Base-by-base conservation (phyloP, 768 basidiomycete species). In the Mrakia gelida region DNA sequence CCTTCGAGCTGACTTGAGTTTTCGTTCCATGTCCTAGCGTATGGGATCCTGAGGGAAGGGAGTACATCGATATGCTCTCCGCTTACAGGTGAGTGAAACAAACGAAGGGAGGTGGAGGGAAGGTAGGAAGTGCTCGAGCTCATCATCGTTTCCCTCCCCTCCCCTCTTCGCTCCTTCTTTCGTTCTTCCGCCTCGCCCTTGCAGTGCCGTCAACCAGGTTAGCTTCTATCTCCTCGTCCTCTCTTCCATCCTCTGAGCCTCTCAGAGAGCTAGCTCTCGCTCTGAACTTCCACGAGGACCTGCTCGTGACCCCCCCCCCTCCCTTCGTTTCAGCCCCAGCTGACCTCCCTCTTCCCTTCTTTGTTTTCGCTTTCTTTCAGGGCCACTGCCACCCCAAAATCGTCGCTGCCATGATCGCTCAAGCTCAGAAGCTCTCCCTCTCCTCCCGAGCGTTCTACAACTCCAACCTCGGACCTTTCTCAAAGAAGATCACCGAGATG, bases 361-460 rank as follows among this genome's bases (percentile, higher is more conserved):
- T 75, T 61, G 54, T 62, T n/a, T 23, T 52, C 18, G 4, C 28
- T 34, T 21, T 34, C 38, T 28, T 67, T n/a, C 81, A 94, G 92
- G 94, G 95, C 28, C 93, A 97, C 86, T 97, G 94, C 85, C 94
- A 96, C 86, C 93, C 94, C 13, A 87, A 88, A 84, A 94, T 97
- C 83, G 90, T 96, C 67, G 87, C 87, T 18, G 89, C 95, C 11
- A 89, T 98, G 63, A 86, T 90, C 52, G 88, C 90, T 73, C 97
- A 99, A 86, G 91, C 95, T 1, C 90, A 91, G 85, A 91, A 89
- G 84, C 89, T 98, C 76, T 97, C 97, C 0, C 89, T 99, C 70
- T 94, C 94, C 7, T 97, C 95, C 63, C 89, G 97, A 79, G 97
- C 97, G 0, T 98, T 99, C 87, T 94, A 98, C 87, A 97, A 96